Evolutionary conservation across 2,329 filamentous ascomycete genomes (phyloP).

Genomic region (Paraconiothyrium brasiliense): DNA sequence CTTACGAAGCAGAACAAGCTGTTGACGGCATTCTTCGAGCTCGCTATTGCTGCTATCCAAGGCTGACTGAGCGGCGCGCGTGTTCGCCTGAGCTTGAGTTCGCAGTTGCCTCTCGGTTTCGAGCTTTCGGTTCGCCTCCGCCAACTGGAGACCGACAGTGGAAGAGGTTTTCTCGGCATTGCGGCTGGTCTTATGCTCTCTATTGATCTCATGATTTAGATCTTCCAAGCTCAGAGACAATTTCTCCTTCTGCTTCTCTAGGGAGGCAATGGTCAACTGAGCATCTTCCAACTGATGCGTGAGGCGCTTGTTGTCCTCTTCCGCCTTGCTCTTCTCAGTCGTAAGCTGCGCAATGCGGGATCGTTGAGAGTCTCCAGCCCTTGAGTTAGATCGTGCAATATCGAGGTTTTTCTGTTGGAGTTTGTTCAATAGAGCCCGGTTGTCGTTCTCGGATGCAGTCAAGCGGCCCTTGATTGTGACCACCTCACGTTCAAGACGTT

Average conservation of each 20-base stretch:
- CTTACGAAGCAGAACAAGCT: slow-evolving; percentile 83
- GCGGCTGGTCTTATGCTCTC: slow-evolving; percentile 88
- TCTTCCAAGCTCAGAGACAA: slow-evolving; percentile 88
- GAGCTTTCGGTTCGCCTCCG: slow-evolving; percentile 86
- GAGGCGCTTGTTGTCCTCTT: slow-evolving; percentile 83
- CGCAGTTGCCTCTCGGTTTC: slow-evolving; percentile 90
- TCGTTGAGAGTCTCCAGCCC: slow-evolving; percentile 83
- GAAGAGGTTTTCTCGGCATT: slow-evolving; percentile 91
- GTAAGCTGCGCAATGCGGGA: slow-evolving; percentile 79
- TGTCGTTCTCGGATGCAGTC: slow-evolving; percentile 94
- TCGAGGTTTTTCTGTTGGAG: slow-evolving; percentile 97
- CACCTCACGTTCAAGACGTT: slow-evolving; percentile 89
- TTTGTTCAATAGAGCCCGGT: slow-evolving; percentile 93
- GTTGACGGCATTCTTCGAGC: slow-evolving; percentile 78
- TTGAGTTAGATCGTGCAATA: slow-evolving; percentile 88
- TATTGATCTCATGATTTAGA: slow-evolving; percentile 87
- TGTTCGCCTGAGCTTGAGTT: slow-evolving; percentile 84
- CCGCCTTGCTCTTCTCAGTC: slow-evolving; percentile 81
- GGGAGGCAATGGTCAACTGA: slow-evolving; percentile 80
- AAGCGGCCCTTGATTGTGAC: slow-evolving; percentile 90
- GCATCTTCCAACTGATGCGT: slow-evolving; percentile 86
- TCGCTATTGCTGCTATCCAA: slow-evolving; percentile 84
- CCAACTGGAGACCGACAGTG: slow-evolving; percentile 80
- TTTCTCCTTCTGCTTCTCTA: slow-evolving; percentile 96
- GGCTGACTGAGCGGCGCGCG: slow-evolving; percentile 79